Conservation (phyloP, 768 basidiomycete species). For the Mycena chlorophos region DNA sequence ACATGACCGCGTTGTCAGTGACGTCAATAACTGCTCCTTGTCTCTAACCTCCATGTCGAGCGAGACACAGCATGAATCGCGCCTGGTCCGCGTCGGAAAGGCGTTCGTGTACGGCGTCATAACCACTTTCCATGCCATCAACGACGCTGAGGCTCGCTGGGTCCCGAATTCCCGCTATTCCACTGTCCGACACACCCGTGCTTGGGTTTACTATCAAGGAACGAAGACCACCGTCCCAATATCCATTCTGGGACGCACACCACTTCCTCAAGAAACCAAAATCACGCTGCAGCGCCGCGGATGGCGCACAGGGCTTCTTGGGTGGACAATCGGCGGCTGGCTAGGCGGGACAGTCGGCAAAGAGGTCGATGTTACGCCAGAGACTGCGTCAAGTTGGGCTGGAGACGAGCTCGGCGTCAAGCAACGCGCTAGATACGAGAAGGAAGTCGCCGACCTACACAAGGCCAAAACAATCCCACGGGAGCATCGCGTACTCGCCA, state of each 20-base stretch:
- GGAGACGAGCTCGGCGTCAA: conserved; percentile 28
- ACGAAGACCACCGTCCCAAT: conserved; percentile 43
- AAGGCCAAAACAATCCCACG: conserved; percentile 24
- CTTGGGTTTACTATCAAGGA: conserved; percentile 36
- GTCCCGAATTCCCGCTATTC: conserved; percentile 46
- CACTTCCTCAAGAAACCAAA: conserved; percentile 21
- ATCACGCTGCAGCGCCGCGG: conserved; percentile 38
- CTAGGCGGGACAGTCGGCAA: conserved; percentile 33
- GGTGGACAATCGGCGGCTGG: conserved; percentile 10
- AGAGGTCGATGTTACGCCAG: conserved; percentile 44
- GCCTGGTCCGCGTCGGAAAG: not conserved
- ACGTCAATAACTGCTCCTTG: conserved; percentile 17
- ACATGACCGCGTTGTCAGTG: not conserved
- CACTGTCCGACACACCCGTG: conserved; percentile 46
- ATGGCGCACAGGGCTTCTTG: conserved; percentile 18
- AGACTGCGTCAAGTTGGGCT: conserved; percentile 38
- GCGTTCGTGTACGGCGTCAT: conserved; percentile 33
- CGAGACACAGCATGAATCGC: not conserved
- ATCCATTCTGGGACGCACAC: conserved; percentile 11
- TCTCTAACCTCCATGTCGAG: conserved; percentile 21
- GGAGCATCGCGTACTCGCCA: conserved; percentile 36
- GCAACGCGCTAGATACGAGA: conserved; percentile 17
- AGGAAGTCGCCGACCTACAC: conserved; percentile 38
- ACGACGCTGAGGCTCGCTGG: conserved; percentile 40
- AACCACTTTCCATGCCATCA: conserved; percentile 40